Evolutionary conservation across 352 stramenopile genomes (phyloP), one percentile per base, ranked within the genome.

Genomic region (Blastocystis sp.): DNA sequence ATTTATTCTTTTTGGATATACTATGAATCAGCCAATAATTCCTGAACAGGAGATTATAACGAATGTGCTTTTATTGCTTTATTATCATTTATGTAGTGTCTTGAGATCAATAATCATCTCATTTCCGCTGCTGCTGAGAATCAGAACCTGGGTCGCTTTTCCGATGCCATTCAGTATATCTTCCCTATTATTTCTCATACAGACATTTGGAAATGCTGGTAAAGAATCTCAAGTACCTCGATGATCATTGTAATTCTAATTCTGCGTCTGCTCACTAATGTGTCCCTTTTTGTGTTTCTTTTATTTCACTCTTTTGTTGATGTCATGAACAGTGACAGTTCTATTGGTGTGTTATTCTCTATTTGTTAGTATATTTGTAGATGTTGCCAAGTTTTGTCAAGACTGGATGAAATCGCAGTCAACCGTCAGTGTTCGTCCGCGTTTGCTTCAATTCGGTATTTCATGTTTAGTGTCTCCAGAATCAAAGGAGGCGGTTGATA

Each of bases 341-440:
- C 67, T 36, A 42, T 78, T 11, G 44, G 67, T 78, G n/a, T 3
- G 46, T 54, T 54, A 21, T 21, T 54, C 9, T 54, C 11, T 11
- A 21, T 21, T 54, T 54, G 46, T 54, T 61, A 9, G 24, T 59
- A 46, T 34, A 24, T 11, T 46, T 21, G n/a, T 46, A 78, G 67
- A 78, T 78, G 67, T 78, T 38, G 67, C 38, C 6, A n/a, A 32
- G 67, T 78, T 61, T 63, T 78, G 67, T 29, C 67, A 61, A 16
- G 24, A 57, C 9, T 78, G 67, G 67, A 53, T 78, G 14, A 34
- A 49, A 24, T 44, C 38, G 11, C 67, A 78, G 29, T 4, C 4
- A n/a, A 40, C 27, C 11, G 34, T 53, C 3, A 8, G 14, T 42
- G 44, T 78, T 0, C 21, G 67, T 18, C 67, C 67, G 1, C 32